These are phyloP conservation scores for Kuraishia floccosa DNA, from an alignment of 805 yeast genomes.

Conservation along the genomic window DNA sequence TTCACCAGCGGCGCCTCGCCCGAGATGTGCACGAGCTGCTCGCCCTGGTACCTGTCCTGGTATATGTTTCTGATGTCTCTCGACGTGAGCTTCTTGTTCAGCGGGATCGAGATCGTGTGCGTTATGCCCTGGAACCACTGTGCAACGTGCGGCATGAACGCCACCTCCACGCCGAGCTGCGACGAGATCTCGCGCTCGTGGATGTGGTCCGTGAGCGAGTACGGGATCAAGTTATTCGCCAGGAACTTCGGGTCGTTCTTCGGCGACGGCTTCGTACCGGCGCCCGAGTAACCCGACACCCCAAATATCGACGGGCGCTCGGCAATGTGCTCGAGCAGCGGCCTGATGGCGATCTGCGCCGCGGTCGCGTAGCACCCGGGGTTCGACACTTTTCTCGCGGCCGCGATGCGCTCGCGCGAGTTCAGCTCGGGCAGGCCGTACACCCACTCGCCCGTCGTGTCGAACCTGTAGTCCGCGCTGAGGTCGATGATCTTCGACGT, in stretches of 20 bases:
- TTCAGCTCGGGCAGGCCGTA: constrained; percentile 94
- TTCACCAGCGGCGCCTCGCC: constrained; percentile 92
- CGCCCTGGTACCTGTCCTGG: constrained; percentile 82
- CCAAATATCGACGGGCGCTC: constrained; percentile 87
- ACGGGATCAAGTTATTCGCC: constrained; percentile 81
- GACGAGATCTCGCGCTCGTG: constrained; percentile 90
- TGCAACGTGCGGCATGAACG: constrained; percentile 96
- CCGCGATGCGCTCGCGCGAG: constrained; percentile 51
- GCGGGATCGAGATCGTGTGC: constrained; percentile 83
- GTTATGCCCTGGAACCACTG: constrained; percentile 99
- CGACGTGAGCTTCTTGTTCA: constrained; percentile 58
- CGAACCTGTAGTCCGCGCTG: constrained; percentile 95
- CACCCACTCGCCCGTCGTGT: constrained; percentile 76
- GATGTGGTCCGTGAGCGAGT: constrained; percentile 91
- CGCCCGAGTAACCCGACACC: constrained; percentile 97
- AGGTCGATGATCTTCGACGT: constrained; percentile 80
- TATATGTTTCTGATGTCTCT: constrained; percentile 78
- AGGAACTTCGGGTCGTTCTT: constrained; percentile 77
- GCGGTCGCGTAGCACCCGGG: constrained; percentile 99
- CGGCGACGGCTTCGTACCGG: constrained; percentile 97
- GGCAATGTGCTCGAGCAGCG: constrained; percentile 53
- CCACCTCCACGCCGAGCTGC: constrained; percentile 68
- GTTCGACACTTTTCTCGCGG: constrained; percentile 77
- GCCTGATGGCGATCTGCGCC: constrained; percentile 87
- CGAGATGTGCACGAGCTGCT: constrained; percentile 70